phyloP scores from a whole-genome alignment of 2,329 filamentous ascomycete species.

The Fusarium napiforme region DNA sequence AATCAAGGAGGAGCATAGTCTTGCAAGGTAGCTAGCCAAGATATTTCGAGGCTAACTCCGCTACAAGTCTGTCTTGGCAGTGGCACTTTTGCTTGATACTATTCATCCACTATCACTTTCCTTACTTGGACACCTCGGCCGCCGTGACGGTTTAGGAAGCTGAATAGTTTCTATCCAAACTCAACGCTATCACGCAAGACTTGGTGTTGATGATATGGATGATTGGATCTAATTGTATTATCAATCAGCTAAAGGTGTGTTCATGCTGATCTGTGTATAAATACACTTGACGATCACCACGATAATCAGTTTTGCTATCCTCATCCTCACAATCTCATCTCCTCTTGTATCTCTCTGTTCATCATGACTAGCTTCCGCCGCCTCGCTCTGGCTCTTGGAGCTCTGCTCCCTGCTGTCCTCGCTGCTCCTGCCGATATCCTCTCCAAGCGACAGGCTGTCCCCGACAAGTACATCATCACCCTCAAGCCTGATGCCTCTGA shows the following conservation, averaged over 20 bases:
- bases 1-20: slow-evolving; percentile 1
- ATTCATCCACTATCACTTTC: slow-evolving; percentile 36
- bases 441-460: slow-evolving; percentile 16
- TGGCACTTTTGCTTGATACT: slow-evolving; percentile 29
- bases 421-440: slow-evolving; percentile 32
- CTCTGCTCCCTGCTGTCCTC: slow-evolving; percentile 48
- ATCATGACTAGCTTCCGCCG: slow-evolving; percentile 47
- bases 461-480: slow-evolving; percentile 66
- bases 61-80: slow-evolving; percentile 24
- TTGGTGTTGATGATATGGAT: slow-evolving; percentile 27
- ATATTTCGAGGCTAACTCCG: slow-evolving; percentile 9
- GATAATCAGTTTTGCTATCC: slow-evolving; percentile 14
- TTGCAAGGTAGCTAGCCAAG: slow-evolving; percentile 10
- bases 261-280: slow-evolving; percentile 19
- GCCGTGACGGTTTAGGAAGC: slow-evolving; percentile 39
- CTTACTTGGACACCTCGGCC: slow-evolving; percentile 38
- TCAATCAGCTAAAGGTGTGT: neutral
- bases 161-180: slow-evolving; percentile 18
- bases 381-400: slow-evolving; percentile 47
- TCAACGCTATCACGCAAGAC: slow-evolving; percentile 31
- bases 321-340: slow-evolving; percentile 20
- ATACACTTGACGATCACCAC: slow-evolving; percentile 16
- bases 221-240: slow-evolving; percentile 2
- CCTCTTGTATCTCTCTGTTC: slow-evolving; percentile 6
- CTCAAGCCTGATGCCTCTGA: slow-evolving; percentile 63